Evolutionary conservation across 2,329 filamentous ascomycete genomes (phyloP).

Genomic region (Sporothrix mexicana): DNA sequence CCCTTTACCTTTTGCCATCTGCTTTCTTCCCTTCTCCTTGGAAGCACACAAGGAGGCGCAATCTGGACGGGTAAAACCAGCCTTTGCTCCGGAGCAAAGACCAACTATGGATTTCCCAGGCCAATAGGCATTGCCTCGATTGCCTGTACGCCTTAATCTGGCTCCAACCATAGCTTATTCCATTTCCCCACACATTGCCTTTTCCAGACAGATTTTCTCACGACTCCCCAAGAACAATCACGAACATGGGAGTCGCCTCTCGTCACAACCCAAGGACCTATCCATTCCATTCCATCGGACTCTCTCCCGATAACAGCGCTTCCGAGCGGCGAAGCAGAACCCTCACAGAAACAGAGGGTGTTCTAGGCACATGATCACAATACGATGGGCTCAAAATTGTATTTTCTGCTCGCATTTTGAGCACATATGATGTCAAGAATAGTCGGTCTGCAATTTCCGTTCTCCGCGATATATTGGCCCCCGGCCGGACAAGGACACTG

Average conservation of each 20-base stretch:
- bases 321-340: background rate
- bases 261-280: background rate
- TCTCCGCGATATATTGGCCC: slow-evolving; percentile 26
- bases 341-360: too few species aligned
- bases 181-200: background rate
- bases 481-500: background rate
- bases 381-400: background rate
- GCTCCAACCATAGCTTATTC: background rate
- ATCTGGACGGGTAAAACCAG: background rate
- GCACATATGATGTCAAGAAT: slow-evolving; percentile 22
- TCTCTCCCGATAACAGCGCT: background rate
- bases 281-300: background rate
- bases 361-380: background rate
- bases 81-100: background rate
- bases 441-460: background rate
- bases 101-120: background rate
- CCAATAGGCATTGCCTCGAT: background rate
- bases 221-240: background rate
- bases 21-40: background rate
- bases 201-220: background rate
- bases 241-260: background rate
- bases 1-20: too few species aligned
- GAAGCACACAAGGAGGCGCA: background rate
- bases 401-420: background rate
- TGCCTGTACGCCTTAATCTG: background rate